Base-by-base conservation (phyloP, 208 protist species). In the Herpetomonas tarakana region DNA sequence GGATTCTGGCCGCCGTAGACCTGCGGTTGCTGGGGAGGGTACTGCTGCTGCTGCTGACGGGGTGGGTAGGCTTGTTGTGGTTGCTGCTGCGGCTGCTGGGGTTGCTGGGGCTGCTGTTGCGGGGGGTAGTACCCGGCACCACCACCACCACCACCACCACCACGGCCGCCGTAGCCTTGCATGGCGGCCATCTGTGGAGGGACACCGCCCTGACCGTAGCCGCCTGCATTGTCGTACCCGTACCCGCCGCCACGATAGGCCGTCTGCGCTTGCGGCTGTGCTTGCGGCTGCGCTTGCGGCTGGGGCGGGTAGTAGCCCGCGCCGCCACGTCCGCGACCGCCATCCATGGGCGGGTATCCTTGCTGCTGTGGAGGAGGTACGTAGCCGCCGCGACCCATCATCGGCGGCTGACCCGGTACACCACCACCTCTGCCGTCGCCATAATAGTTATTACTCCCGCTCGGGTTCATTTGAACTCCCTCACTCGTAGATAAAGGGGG, bases 241-340 rank as follows among this genome's bases (percentile, higher is more conserved):
- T 76, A 76, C 18, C 64, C 69, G n/a, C 60, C 63, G 21, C 64
- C 19, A 26, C 7, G 29, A 18, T 3, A 29, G 11, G 50, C 12
- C 7, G 22, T 7, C 45, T 54, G 53, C 53, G 46, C 54, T 50
- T 63, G 51, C 60, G 64, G 64, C 25, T 65, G 59, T 26, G 22
- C 26, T 12, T 50, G 41, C 18, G 9, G 3, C 39, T 73, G 72
- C 24, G 26, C 27, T 38, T 79, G 68, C 46, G 66, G 64, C 51
- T 65, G 68, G 24, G 47, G 56, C 0, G 55, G 65, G 25, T 70
- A 67, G 53, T 67, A 69, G 26, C 63, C 60, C n/a, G 29, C 54
- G 24, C 30, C 53, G 44, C 59, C 59, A 29, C 67, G 65, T 2
- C 31, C 59, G 24, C 44, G 54, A 22, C 29, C 62, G 19, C 3